These are phyloP conservation scores for Rutstroemia sp. DNA, from an alignment of 2,329 filamentous ascomycete species.

Conservation along the genomic window DNA sequence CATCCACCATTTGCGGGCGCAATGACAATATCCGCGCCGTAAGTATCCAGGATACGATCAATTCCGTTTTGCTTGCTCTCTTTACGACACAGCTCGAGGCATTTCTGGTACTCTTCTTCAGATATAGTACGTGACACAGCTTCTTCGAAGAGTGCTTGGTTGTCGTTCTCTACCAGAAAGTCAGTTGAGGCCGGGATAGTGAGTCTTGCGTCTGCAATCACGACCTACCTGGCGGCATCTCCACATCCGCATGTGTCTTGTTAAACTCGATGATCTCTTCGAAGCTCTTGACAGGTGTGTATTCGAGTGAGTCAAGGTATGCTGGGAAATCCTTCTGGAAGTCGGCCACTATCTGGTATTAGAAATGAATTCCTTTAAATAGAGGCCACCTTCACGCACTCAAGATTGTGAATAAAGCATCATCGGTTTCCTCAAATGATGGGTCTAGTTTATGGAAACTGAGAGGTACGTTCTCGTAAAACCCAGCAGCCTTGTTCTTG, in stretches of 20 bases:
- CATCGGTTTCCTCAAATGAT: no score
- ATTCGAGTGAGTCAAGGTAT: conserved; percentile 2
- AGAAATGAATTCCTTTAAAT: not conserved
- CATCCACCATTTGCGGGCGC: not conserved
- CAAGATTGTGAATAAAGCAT: no score
- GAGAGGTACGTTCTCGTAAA: not conserved
- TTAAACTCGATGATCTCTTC: conserved; percentile 7
- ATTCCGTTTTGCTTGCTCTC: not conserved
- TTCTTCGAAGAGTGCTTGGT: not conserved
- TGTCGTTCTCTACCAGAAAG: not conserved
- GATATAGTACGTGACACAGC: not conserved
- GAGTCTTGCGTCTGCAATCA: not conserved
- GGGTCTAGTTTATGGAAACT: no score
- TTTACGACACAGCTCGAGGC: not conserved
- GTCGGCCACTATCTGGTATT: not conserved
- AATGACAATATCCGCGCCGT: conserved; percentile 7
- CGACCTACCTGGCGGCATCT: conserved; percentile 2
- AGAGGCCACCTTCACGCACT: not conserved
- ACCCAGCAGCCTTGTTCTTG: not conserved
- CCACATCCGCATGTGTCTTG: not conserved
- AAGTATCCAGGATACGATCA: not conserved
- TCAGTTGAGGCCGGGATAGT: not conserved
- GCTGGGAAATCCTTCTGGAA: not conserved
- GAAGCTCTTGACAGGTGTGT: not conserved
- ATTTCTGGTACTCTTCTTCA: not conserved